Base-by-base conservation (phyloP, 2,329 filamentous ascomycete genomes). In the Colletotrichum gigasporum region DNA sequence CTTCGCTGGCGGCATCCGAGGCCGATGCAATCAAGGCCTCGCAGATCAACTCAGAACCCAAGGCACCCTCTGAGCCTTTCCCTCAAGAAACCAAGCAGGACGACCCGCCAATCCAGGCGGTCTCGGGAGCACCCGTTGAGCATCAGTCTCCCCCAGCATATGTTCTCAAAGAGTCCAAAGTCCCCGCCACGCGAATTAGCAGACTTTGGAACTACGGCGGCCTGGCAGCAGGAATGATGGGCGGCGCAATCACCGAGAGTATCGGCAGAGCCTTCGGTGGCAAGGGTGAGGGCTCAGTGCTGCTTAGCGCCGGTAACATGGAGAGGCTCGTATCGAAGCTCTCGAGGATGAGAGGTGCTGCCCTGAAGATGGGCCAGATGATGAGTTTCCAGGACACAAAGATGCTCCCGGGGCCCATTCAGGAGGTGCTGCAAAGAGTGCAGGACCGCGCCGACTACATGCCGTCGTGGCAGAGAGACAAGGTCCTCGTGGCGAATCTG, bases 371-470 rank as follows among this genome's bases (percentile, higher is more conserved):
- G 24, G 96, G 96, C 1, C 96, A 99, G 80, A 96, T 98, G 91
- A 91, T 99, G 84, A 97, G 94, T 76, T 96, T 99, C 73, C 96
- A 99, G 82, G 96, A 99, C 79, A 89, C 93, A 35, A 98, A 97
- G 77, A 94, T 97, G 89, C 86, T 99, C 9, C 96, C 96, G 0
- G 87, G 87, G 1, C 88, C 92, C 1, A 94, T 99, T 51, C 93
- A 96, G 69, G 87, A 95, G 72, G 93, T 99, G 2, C 82, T 99
- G 11, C 94, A 97, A 74, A 90, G 96, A 5, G 96, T 99, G 0
- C 96, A 99, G 75, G 96, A 99, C 75, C 90, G 93, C 60, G 96
- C 96, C 37, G 95, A 99, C 77, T 99, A 98, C 77, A 99, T 99
- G 96, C 96, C 96, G 0, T 87, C 93, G 2, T 97, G 90, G 75